These are phyloP conservation scores for Yamadazyma dushanensis DNA, from an alignment of 1,139 yeast species.

Conservation along the genomic window DNA sequence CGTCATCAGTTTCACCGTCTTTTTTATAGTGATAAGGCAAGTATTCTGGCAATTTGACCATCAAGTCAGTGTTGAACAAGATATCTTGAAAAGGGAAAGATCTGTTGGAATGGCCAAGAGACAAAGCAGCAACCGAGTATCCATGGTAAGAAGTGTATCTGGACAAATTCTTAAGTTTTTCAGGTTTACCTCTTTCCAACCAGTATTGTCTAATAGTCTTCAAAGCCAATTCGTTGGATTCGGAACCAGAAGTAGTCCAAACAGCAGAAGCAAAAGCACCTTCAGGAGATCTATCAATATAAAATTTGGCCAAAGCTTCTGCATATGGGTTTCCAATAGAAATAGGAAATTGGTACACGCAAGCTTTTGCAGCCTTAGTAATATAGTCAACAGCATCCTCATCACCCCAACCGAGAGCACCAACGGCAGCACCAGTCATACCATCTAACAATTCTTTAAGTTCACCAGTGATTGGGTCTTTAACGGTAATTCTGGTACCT, in stretches of 20 bases:
- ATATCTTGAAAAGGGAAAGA: conserved; percentile 43
- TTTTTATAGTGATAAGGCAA: conserved; percentile 52
- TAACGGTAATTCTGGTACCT: conserved; percentile 49
- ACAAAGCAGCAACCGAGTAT: conserved; percentile 54
- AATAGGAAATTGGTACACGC: conserved; percentile 49
- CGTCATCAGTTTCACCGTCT: conserved; percentile 48
- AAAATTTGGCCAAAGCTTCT: conserved; percentile 52
- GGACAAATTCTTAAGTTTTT: conserved; percentile 52
- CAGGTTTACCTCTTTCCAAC: conserved; percentile 48
- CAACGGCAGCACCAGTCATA: conserved; percentile 67
- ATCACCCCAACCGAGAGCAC: conserved; percentile 61
- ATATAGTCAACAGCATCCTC: conserved; percentile 50
- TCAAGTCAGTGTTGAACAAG: conserved; percentile 36
- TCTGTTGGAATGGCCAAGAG: conserved; percentile 47
- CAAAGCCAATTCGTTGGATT: conserved; percentile 59
- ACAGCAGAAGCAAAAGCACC: conserved; percentile 55
- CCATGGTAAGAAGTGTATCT: conserved; percentile 61
- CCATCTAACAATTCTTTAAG: conserved; percentile 47
- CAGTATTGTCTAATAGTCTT: conserved; percentile 58
- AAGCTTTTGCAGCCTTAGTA: conserved; percentile 46
- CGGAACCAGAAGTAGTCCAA: conserved; percentile 63
- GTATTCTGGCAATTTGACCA: conserved; percentile 47
- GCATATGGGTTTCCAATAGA: conserved; percentile 43
- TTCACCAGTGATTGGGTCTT: conserved; percentile 44
- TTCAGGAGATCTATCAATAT: conserved; percentile 52